phyloP scores from a whole-genome alignment of 2,329 filamentous ascomycete genomes.

The Lithohypha guttulata region DNA sequence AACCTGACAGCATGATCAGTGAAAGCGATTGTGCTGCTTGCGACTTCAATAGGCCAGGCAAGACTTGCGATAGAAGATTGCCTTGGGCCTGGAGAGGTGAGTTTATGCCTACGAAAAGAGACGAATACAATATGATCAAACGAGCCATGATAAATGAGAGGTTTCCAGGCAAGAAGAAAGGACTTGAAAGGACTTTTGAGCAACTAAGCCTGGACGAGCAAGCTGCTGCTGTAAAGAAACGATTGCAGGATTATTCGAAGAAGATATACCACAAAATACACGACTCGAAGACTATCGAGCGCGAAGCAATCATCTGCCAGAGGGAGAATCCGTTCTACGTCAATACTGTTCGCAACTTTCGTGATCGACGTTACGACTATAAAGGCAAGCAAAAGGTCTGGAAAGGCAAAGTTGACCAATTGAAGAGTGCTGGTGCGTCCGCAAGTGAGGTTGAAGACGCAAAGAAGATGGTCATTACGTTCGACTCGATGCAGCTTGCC shows the following conservation, averaged over 20 bases:
- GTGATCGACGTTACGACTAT: slow-evolving; percentile 95
- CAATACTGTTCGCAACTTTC: slow-evolving; percentile 87
- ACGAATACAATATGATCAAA: slow-evolving; percentile 99
- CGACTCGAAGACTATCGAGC: slow-evolving; percentile 80
- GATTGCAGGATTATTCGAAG: slow-evolving; percentile 84
- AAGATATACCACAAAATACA: slow-evolving; percentile 99
- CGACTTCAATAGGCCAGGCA: slow-evolving; percentile 94
- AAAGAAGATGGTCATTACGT: slow-evolving; percentile 97
- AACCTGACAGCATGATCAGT: slow-evolving; percentile 97
- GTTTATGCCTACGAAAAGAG: slow-evolving; percentile 86
- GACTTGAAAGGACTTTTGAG: slow-evolving; percentile 62
- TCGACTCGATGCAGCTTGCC: slow-evolving; percentile 88
- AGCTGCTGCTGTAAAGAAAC: slow-evolving; percentile 67
- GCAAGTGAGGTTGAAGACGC: slow-evolving; percentile 73
- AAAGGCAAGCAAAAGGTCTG: slow-evolving; percentile 97
- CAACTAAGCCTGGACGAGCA: slow-evolving; percentile 77
- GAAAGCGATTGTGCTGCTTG: slow-evolving; percentile 95
- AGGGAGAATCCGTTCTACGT: slow-evolving; percentile 98
- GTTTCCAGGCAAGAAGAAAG: slow-evolving; percentile 73
- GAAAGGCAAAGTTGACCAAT: slow-evolving; percentile 86
- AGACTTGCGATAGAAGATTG: slow-evolving; percentile 87
- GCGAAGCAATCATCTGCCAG: slow-evolving; percentile 96
- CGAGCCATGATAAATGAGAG: slow-evolving; percentile 82
- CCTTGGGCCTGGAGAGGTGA: slow-evolving; percentile 99
- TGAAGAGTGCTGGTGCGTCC: slow-evolving; percentile 73